A percentile compares a stretch with the other conserved stretches of the same genome.
These are phyloP conservation scores for Komagataella ulmi DNA, from an alignment of 805 yeast species.

Conservation along the genomic window DNA sequence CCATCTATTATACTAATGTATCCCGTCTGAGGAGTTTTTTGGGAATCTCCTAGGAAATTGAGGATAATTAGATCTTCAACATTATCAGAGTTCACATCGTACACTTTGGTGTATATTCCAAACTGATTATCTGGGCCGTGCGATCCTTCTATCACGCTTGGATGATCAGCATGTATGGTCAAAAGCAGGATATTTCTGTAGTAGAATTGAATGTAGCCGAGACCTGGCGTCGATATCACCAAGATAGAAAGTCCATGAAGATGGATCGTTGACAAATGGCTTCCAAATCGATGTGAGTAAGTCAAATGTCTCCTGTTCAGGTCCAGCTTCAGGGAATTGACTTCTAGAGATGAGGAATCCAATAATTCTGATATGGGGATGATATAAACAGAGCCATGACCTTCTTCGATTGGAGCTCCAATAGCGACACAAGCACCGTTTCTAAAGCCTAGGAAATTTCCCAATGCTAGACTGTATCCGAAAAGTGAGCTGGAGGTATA, in stretches of 20 bases:
- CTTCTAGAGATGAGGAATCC: background rate
- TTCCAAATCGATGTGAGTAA: conserved; percentile 28
- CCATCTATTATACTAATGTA: background rate
- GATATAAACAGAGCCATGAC: conserved; percentile 28
- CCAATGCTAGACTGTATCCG: conserved; percentile 20
- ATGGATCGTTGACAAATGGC: conserved; percentile 17
- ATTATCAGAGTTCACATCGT: background rate
- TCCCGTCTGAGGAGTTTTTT: background rate
- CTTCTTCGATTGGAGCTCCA: conserved; percentile 34
- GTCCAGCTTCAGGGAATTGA: background rate
- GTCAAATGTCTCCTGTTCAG: conserved; percentile 4
- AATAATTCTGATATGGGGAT: conserved; percentile 23
- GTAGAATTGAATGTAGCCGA: conserved; percentile 26
- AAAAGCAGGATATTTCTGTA: conserved; percentile 11
- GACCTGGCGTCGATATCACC: conserved; percentile 39
- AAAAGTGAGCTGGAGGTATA: background rate
- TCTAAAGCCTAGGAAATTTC: conserved; percentile 28
- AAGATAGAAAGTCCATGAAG: conserved; percentile 20
- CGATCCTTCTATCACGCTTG: background rate
- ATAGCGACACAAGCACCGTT: conserved; percentile 29
- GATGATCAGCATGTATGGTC: conserved; percentile 2
- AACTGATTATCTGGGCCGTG: background rate
- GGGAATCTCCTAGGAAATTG: background rate
- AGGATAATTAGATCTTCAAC: background rate
- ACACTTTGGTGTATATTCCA: background rate